Base-by-base conservation (phyloP, 371 early-diverging fungal genomes). In the Zychaea mexicana region DNA sequence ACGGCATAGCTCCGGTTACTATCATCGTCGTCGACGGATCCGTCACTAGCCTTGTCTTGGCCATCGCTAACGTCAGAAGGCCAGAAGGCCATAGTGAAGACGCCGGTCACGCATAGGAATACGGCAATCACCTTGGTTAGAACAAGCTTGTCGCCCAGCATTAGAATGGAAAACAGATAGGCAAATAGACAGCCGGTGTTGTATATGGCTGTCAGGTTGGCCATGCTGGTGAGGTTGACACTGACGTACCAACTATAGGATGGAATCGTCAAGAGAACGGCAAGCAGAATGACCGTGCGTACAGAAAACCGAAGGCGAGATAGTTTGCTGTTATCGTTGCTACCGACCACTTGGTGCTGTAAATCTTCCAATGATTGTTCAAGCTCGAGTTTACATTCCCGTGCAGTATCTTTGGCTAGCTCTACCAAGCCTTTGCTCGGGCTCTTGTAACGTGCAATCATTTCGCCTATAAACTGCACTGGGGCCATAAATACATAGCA, bases 211-310 rank as follows among this genome's bases (percentile, higher is more conserved):
- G 93, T 93, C 32, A 93, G 70, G 52, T 84, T 92, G 57, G 91
- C 83, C 90, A 91, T 92, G 42, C 88, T 83, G 0, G 88, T 90
- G 57, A 91, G 66, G 17, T 83, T 85, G 39, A 92, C 87, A 6
- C 92, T 89, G 38, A 87, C 70, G 62, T 93, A 94, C 94, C 94
- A 94, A n/a, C 90, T 71, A 64, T 92, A 94, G 17, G 92, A 84
- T 9, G 89, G 85, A 3, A 88, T 60, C 31, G 90, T 91, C 52
- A 91, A 68, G n/a, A 88, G 65, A 3, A 76, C 56, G 0, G 90
- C 79, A 9, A 92, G 75, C 17, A 28, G 49, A 26, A 72, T 19
- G 15, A 65, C 31, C 0, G 66, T 67, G n/a, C 70, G 53, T 2
- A 81, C 47, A 0, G 81, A 58, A 15, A 21, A 22, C 38, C 38